Conservation (phyloP, 2,329 filamentous ascomycete species). For the Grosmannia serpens region DNA sequence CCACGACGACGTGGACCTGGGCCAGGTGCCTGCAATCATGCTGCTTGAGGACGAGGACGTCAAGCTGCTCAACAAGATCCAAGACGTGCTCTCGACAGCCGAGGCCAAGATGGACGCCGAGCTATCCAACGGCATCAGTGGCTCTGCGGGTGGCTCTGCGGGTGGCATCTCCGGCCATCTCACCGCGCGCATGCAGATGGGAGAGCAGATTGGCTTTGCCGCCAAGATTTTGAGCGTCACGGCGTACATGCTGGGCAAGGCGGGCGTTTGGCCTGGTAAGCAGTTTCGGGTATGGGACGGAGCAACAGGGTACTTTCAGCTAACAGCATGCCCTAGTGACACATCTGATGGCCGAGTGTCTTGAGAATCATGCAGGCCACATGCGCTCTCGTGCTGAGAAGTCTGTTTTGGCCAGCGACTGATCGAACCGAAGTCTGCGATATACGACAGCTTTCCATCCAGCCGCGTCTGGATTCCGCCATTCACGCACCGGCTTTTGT, state of each 20-base stretch:
- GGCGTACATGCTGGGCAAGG: slow-evolving; percentile 77
- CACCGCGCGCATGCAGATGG: slow-evolving; percentile 30
- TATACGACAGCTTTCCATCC: background rate
- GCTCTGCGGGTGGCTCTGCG: background rate
- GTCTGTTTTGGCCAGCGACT: slow-evolving; percentile 29
- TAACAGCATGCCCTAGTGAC: slow-evolving; percentile 26
- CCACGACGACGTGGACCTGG: slow-evolving; percentile 66
- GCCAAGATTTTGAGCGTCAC: slow-evolving; percentile 76
- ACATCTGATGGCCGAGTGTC: slow-evolving; percentile 41
- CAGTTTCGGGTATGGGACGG: background rate
- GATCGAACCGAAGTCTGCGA: background rate
- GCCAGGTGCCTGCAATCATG: slow-evolving; percentile 76
- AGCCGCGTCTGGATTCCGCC: background rate
- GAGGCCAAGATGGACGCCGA: slow-evolving; percentile 67
- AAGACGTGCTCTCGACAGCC: slow-evolving; percentile 63
- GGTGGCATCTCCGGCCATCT: slow-evolving; percentile 40
- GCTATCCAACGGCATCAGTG: slow-evolving; percentile 28
- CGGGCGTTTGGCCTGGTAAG: slow-evolving; percentile 85
- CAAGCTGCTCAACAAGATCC: slow-evolving; percentile 72
- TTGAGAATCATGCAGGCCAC: slow-evolving; percentile 42
- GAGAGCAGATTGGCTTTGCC: slow-evolving; percentile 63
- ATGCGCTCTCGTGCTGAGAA: slow-evolving; percentile 41
- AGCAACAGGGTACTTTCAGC: background rate
- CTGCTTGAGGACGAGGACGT: slow-evolving; percentile 85
- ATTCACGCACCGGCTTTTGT: background rate